Conservation (phyloP, 2,329 filamentous ascomycete species). For the Botrytis aclada region DNA sequence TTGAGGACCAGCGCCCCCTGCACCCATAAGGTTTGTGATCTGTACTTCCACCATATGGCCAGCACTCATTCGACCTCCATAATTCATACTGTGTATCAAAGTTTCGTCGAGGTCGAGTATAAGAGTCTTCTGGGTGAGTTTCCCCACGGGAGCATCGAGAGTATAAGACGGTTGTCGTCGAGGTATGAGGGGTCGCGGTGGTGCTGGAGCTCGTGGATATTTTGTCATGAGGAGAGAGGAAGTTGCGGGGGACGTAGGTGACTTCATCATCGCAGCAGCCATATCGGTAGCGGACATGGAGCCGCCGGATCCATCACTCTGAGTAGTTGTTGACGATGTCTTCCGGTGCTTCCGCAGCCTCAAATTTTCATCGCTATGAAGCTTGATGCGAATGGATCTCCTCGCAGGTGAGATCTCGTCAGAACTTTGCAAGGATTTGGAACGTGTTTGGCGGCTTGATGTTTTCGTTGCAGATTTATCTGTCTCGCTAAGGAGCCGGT, state of each 20-base stretch:
- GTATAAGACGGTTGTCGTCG: conserved; percentile 85
- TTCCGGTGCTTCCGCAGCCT: conserved; percentile 70
- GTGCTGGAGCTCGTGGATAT: conserved; percentile 86
- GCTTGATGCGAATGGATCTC: conserved; percentile 85
- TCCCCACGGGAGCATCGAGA: conserved; percentile 49
- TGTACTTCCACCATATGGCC: conserved; percentile 99
- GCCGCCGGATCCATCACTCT: conserved; percentile 40
- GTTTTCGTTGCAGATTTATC: conserved; percentile 25
- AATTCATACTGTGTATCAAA: conserved; percentile 95
- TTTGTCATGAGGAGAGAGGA: conserved; percentile 65
- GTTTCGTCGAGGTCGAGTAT: conserved; percentile 97
- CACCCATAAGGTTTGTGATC: conserved; percentile 68
- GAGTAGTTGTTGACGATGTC: conserved; percentile 48
- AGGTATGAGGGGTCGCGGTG: conserved; percentile 86
- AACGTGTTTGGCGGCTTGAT: conserved; percentile 53
- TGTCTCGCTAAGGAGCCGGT: conserved; percentile 32
- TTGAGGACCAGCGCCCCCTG: conserved; percentile 73
- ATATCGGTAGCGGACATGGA: conserved; percentile 43
- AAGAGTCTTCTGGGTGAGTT: conserved; percentile 79
- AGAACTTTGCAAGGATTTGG: conserved; percentile 56
- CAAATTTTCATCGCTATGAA: conserved; percentile 75
- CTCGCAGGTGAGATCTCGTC: conserved; percentile 67
- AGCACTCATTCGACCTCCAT: conserved; percentile 90
- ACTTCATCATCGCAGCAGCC: conserved; percentile 80
- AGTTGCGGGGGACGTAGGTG: conserved; percentile 78